These are phyloP conservation scores for Phytophthora sojae DNA, from an alignment of 352 stramenopile species.

Conservation along the genomic window DNA sequence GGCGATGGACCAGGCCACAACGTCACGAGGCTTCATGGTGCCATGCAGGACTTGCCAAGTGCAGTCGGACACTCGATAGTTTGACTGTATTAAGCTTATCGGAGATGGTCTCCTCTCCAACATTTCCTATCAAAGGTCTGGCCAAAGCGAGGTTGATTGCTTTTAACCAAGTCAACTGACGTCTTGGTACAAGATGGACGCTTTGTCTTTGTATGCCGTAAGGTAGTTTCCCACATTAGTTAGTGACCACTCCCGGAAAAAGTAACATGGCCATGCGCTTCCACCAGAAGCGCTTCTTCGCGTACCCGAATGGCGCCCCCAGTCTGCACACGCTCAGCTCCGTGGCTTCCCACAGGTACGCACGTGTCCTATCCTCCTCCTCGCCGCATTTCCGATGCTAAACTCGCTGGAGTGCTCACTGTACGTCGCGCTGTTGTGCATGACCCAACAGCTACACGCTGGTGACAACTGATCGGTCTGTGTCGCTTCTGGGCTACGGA, in stretches of 20 bases:
- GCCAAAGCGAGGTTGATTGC: too few relatives aligned
- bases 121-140: too few relatives aligned
- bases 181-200: too few relatives aligned
- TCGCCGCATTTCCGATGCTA: not conserved
- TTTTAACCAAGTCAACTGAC: too few relatives aligned
- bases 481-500: slow-evolving; percentile 52
- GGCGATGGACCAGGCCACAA: too few relatives aligned
- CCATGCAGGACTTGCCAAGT: too few relatives aligned
- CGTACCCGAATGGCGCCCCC: slow-evolving; percentile 60
- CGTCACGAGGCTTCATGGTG: too few relatives aligned
- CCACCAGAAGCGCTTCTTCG: slow-evolving; percentile 76
- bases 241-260: slow-evolving; percentile 10
- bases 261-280: slow-evolving; percentile 37
- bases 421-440: not conserved
- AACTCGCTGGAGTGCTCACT: slow-evolving; percentile 1
- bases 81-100: too few relatives aligned
- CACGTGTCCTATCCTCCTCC: not conserved
- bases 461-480: slow-evolving; percentile 70
- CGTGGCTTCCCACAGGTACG: slow-evolving; percentile 46
- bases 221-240: not conserved
- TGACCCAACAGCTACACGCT: slow-evolving; percentile 57
- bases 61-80: too few relatives aligned
- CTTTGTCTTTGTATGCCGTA: not conserved
- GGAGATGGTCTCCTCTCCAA: too few relatives aligned
- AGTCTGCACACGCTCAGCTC: slow-evolving; percentile 61